Percentiles rank a stretch among this genome's conserved stretches.
Evolutionary conservation across 1,139 yeast genomes (phyloP).

Genomic region (Geotrichum reessii): DNA sequence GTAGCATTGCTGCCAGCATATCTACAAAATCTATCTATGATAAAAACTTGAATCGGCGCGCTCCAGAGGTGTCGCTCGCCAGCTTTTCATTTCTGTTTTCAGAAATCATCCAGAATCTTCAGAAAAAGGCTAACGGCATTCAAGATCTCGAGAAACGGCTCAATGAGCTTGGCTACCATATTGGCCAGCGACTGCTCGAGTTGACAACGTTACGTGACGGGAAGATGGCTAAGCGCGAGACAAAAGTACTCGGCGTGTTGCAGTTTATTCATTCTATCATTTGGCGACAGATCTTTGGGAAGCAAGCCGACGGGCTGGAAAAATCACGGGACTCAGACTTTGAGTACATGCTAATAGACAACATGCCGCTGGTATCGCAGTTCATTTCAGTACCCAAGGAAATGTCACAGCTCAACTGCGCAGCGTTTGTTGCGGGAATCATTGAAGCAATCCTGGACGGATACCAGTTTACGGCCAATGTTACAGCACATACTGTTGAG

Average conservation of each 20-base stretch:
- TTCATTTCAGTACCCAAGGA: slow-evolving; percentile 79
- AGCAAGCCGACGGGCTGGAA: slow-evolving; percentile 79
- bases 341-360: slow-evolving; percentile 80
- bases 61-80: slow-evolving; percentile 60
- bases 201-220: slow-evolving; percentile 57
- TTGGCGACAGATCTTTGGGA: slow-evolving; percentile 80
- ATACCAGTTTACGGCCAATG: slow-evolving; percentile 73
- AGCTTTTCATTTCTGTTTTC: slow-evolving; percentile 66
- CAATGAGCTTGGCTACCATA: slow-evolving; percentile 68
- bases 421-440: slow-evolving; percentile 85
- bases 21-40: slow-evolving; percentile 49
- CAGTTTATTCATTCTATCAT: slow-evolving; percentile 79
- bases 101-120: slow-evolving; percentile 66
- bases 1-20: slow-evolving; percentile 3
- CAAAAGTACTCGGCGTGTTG: slow-evolving; percentile 65
- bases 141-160: slow-evolving; percentile 72
- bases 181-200: slow-evolving; percentile 58
- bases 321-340: slow-evolving; percentile 74
- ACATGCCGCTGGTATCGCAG: slow-evolving; percentile 67
- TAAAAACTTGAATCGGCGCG: slow-evolving; percentile 56
- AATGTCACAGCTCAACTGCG: slow-evolving; percentile 71
- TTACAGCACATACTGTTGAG: slow-evolving; percentile 83
- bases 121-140: slow-evolving; percentile 59
- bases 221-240: slow-evolving; percentile 66
- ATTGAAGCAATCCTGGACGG: slow-evolving; percentile 84